These are phyloP conservation scores for Aspergillus carlsbadensis DNA, from an alignment of 495 filamentous ascomycete species.

Conservation along the genomic window DNA sequence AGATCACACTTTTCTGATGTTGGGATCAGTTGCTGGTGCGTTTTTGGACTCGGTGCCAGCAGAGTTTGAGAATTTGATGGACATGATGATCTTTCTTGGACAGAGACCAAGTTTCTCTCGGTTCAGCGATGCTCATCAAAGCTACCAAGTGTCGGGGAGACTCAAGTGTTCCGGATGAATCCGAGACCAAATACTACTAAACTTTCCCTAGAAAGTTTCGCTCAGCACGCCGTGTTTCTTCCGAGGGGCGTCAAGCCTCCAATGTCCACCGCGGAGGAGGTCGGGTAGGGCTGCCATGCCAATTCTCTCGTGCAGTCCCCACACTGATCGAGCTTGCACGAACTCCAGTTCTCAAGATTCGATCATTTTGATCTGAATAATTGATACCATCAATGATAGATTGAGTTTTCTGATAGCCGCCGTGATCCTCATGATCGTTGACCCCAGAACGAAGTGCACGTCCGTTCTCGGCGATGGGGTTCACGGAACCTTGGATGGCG, in stretches of 20 bases:
- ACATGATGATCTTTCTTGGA: background rate
- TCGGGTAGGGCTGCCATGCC: slow-evolving; percentile 3
- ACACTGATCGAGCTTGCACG: background rate
- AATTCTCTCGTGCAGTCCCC: background rate
- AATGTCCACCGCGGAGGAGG: background rate
- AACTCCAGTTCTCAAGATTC: background rate
- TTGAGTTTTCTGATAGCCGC: background rate
- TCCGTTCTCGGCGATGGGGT: background rate
- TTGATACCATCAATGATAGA: background rate
- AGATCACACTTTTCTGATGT: slow-evolving; percentile 2
- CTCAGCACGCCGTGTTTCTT: background rate
- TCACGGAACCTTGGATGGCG: background rate
- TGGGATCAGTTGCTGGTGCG: background rate
- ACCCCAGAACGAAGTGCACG: background rate
- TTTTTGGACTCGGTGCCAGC: background rate
- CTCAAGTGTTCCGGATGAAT: background rate
- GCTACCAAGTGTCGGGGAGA: background rate
- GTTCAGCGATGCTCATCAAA: background rate
- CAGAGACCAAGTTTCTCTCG: background rate
- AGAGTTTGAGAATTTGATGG: background rate
- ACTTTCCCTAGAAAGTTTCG: background rate
- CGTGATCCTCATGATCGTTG: background rate
- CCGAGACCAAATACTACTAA: background rate
- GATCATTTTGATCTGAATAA: background rate
- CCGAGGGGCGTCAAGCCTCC: background rate